These are phyloP conservation scores for Pyricularia grisea DNA, from an alignment of 2,329 filamentous ascomycete genomes.

Conservation along the genomic window DNA sequence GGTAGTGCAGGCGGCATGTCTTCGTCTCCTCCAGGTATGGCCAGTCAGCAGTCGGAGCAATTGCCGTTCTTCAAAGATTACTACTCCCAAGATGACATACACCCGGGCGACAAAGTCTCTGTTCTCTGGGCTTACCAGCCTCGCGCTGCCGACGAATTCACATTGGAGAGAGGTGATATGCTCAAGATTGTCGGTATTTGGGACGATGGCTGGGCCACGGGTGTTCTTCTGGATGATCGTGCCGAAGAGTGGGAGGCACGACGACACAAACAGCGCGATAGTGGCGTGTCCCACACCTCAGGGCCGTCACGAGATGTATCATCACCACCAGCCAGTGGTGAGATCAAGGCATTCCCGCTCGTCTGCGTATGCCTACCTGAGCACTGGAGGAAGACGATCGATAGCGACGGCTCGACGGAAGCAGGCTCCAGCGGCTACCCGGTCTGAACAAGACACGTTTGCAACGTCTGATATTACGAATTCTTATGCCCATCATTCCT, in stretches of 20 bases:
- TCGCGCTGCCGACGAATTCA: constrained; percentile 85
- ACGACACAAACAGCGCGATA: constrained; percentile 74
- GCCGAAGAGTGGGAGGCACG: constrained; percentile 84
- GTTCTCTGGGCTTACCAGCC: constrained; percentile 96
- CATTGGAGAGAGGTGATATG: constrained; percentile 92
- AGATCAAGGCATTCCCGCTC: constrained; percentile 96
- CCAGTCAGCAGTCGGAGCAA: constrained; percentile 90
- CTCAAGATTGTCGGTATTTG: constrained; percentile 96
- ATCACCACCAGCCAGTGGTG: constrained; percentile 60
- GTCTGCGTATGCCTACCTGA: constrained; percentile 93
- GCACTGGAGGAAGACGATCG: constrained; percentile 95
- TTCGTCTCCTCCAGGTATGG: constrained; percentile 74
- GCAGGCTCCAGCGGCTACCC: constrained; percentile 39
- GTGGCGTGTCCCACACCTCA: constrained; percentile 80
- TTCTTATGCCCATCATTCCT: constrained; percentile 16
- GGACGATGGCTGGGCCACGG: constrained; percentile 98
- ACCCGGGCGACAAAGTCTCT: constrained; percentile 80
- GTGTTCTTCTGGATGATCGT: constrained; percentile 69
- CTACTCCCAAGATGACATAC: constrained; percentile 94
- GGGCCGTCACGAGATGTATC: constrained; percentile 38
- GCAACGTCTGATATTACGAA: constrained; percentile 15
- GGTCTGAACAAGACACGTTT: constrained; percentile 11
- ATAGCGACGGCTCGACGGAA: constrained; percentile 70
- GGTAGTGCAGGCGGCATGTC: constrained; percentile 56
- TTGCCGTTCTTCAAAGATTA: constrained; percentile 97